A percentile compares a stretch with the other conserved stretches of the same genome.
Conservation (phyloP, 257 asterid species). For the Apocynum venetum region DNA sequence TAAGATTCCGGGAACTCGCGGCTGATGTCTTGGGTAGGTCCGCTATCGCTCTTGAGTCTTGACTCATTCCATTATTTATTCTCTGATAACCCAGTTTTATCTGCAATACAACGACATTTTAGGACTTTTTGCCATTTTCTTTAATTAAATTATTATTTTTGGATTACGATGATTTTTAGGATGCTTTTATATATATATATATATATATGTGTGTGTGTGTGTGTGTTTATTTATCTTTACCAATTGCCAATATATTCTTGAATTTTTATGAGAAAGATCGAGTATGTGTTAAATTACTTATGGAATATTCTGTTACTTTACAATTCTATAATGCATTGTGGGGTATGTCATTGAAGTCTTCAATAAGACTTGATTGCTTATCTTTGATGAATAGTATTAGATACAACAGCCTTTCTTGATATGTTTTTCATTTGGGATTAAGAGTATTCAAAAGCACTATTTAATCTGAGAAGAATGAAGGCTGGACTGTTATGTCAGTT, state of each 20-base stretch:
- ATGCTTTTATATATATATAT: not conserved
- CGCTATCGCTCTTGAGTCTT: not conserved
- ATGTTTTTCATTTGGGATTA: no score
- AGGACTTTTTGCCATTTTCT: not conserved
- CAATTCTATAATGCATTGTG: not conserved
- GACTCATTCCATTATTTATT: not conserved
- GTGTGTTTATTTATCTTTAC: no score
- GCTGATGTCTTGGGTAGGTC: constrained; percentile 80
- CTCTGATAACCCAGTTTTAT: not conserved
- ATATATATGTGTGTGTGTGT: no score
- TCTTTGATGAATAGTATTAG: not conserved
- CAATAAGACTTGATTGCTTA: not conserved
- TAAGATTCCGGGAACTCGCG: constrained; percentile 93
- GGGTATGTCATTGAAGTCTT: no score
- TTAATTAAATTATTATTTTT: not conserved
- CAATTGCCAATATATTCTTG: not conserved
- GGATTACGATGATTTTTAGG: not conserved
- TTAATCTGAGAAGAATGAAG: no score
- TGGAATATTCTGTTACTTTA: not conserved
- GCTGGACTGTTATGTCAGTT: not conserved
- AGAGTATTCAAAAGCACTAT: no score
- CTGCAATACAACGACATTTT: not conserved
- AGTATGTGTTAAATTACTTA: no score
- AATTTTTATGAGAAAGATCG: no score
- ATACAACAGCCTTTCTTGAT: no score